Evolutionary conservation across 768 basidiomycete species (phyloP), one percentile per base, ranked within the genome.

Genomic region (Tephrocybe sp.): DNA sequence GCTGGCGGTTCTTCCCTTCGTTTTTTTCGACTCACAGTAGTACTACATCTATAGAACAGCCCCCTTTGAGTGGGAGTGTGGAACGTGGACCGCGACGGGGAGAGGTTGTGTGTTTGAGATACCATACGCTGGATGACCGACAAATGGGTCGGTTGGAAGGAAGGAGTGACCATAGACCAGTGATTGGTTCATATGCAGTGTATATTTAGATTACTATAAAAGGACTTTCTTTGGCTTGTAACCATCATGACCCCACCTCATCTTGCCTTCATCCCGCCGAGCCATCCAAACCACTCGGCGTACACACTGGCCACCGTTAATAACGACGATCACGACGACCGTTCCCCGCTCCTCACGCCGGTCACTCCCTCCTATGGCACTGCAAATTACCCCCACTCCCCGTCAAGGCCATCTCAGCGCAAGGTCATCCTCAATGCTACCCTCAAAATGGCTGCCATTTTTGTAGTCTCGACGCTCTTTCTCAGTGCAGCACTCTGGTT

Each of bases 111-210:
- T 90, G 89, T 60, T 63, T 92, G 3, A 69, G 70, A 38, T 95
- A 95, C 62, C 68, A 79, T 55, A 89, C 86, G 12, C 73, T 93
- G 16, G 82, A 87, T 54, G 89, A 95, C 62, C 72, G 75, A 26
- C 80, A 72, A 6, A 92, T 95, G 86, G 75, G 82, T 35, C 73
- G 78, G 50, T 65, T 95, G 48, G 85, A 88, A 64, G 91, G 87
- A 13, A 77, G 85, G 38, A 88, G 86, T 56, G 91, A 94, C 65
- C 91, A 94, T 62, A 71, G 91, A 33, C 91, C 91, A 0, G 90
- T 93, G n/a, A 81, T 90, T 53, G 88, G 88, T 49, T 79, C 80
- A 19, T 92, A 88, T 62, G 80, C 80, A 36, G 72, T 88, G 45
- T 89, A 86, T 68, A 57, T 46, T 23, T 42, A 23, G 26, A 26